These are phyloP conservation scores for Annulohypoxylon maeteangense DNA, from an alignment of 495 filamentous ascomycete species.

Conservation along the genomic window DNA sequence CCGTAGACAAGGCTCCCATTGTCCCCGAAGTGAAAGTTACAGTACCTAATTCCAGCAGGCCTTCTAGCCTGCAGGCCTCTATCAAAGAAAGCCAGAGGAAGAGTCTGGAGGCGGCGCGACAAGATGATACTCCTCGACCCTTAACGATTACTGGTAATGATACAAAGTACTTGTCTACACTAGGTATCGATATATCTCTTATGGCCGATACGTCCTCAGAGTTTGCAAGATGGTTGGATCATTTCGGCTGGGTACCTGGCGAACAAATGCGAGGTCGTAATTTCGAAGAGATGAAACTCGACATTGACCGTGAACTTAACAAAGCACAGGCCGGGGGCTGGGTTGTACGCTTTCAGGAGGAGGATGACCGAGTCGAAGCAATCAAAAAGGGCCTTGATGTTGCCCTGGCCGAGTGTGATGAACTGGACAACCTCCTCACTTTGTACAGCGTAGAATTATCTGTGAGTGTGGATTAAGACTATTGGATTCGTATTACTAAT, in stretches of 20 bases:
- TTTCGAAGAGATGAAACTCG: conserved; percentile 83
- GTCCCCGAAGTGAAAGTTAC: conserved; percentile 65
- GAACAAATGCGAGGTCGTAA: conserved; percentile 74
- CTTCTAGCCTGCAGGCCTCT: conserved; percentile 50
- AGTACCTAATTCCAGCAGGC: conserved; percentile 50
- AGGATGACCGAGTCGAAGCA: conserved; percentile 85
- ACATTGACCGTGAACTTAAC: conserved; percentile 86
- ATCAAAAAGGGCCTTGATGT: conserved; percentile 86
- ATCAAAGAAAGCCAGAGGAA: conserved; percentile 56
- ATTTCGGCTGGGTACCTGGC: conserved; percentile 88
- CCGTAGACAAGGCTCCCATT: conserved; percentile 46
- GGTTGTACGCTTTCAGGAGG: conserved; percentile 86
- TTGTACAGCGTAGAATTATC: conserved; percentile 94
- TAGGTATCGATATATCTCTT: conserved; percentile 77
- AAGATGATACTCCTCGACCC: conserved; percentile 55
- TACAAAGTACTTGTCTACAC: conserved; percentile 76
- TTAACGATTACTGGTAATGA: conserved; percentile 78
- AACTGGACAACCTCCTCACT: conserved; percentile 91
- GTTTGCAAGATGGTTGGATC: conserved; percentile 80
- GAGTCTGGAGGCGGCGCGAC: conserved; percentile 51
- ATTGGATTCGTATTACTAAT: conserved; percentile 47
- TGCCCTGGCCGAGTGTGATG: conserved; percentile 92
- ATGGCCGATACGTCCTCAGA: conserved; percentile 72
- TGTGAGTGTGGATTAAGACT: conserved; percentile 63
- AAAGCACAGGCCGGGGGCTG: conserved; percentile 93